Conservation (phyloP, 2,329 filamentous ascomycete genomes). For the Calonectria pseudoturangicola region DNA sequence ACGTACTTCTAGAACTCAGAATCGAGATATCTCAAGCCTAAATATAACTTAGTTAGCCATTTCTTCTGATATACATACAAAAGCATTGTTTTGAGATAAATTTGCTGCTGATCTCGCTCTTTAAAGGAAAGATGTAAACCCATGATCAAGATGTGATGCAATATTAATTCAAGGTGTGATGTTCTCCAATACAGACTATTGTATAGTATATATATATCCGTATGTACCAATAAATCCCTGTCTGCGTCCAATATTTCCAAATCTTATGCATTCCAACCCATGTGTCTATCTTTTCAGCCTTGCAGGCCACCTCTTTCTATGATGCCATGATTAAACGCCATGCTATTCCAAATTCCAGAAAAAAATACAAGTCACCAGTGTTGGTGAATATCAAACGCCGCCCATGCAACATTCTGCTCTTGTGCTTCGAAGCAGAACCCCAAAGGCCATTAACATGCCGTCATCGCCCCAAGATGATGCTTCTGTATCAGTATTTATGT, state of each 20-base stretch:
- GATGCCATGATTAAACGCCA: conserved; percentile 30
- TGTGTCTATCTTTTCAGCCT: conserved; percentile 15
- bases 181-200: neutral
- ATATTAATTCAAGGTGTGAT: neutral
- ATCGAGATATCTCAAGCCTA: conserved; percentile 32
- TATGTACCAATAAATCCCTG: neutral
- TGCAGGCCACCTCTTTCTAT: neutral
- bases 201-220: neutral
- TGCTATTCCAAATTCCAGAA: conserved; percentile 14
- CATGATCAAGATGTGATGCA: neutral
- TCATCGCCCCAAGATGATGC: conserved; percentile 15
- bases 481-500: conserved; percentile 17
- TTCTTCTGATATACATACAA: conserved; percentile 15
- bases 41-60: conserved; percentile 22
- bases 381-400: conserved; percentile 17
- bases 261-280: neutral
- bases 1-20: conserved; percentile 34
- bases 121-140: neutral
- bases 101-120: neutral
- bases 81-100: neutral
- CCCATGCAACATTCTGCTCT: conserved; percentile 24
- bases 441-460: neutral
- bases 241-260: too few species aligned
- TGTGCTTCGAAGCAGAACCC: neutral
- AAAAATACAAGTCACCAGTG: neutral